Base-by-base conservation (phyloP, 1,284 basidiomycete species). In the Austroboletus novae-zelandiae region DNA sequence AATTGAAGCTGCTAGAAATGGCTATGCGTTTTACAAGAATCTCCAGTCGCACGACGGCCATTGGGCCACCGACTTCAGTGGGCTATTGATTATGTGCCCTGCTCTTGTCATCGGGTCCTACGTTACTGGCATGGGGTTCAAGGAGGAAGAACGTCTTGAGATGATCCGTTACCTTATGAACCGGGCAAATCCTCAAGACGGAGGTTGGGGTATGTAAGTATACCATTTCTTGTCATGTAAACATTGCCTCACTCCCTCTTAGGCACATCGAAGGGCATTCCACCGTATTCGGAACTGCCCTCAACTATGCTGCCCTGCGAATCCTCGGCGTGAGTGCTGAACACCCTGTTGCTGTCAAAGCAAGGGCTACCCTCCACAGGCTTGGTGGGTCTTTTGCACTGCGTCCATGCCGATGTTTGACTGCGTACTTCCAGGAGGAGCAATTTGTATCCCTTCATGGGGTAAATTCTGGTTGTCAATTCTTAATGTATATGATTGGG, bases 381-480 rank as follows among this genome's bases (percentile, higher is more conserved):
- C 77, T 95, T 40, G 92, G 93, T 81, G 57, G 49, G 67, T 43
- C 31, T 47, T 27, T 30, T 17, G 3, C 46, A 13, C 23, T 11
- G 9, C 9, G 3, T 29, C 2, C n/a, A 27, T 40, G 17, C 40
- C 20, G n/a, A 9, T 36, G 20, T 8, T 11, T 9, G 35, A n/a
- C 41, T 59, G 40, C 61, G 41, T 40, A 32, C n/a, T 18, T 31
- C 23, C 40, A 89, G 90, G 91, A 17, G 94, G 94, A 17, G 91
- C 93, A 1, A 79, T 81, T 2, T 84, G 81, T 25, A 81, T 85
- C 25, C 96, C 95, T 0, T 81, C 90, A 0, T 99, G 97, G 97
- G 97, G 96, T 15, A 99, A 98, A 71, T 91, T 96, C 61, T 99
- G 96, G 96, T 76, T 99, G 34, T 86, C 93, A 1, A 71, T 98